phyloP scores from a whole-genome alignment of 371 early-diverging fungal species.

The Nematocida displodere region DNA sequence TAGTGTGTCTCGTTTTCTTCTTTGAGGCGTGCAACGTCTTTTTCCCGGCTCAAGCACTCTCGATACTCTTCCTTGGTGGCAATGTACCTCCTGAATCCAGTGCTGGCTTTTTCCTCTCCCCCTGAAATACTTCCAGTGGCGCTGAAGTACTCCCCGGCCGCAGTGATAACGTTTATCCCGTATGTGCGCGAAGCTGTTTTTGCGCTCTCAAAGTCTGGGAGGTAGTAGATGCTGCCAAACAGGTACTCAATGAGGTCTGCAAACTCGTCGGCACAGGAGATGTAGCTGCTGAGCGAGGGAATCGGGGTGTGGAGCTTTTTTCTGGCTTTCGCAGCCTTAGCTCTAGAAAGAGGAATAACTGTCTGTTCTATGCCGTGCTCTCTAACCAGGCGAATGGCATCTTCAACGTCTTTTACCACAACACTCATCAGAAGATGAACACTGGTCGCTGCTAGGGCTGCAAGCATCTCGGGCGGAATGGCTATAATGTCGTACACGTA shows the following conservation, averaged over 20 bases:
- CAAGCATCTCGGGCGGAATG: constrained; percentile 55
- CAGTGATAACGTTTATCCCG: constrained; percentile 60
- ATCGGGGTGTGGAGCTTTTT: constrained; percentile 21
- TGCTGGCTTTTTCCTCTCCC: constrained; percentile 56
- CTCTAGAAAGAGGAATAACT: constrained; percentile 78
- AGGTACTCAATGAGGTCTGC: constrained; percentile 49
- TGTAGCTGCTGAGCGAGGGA: constrained; percentile 17
- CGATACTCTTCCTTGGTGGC: constrained; percentile 35
- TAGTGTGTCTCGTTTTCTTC: constrained; percentile 1
- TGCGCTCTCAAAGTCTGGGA: constrained; percentile 54
- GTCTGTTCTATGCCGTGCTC: constrained; percentile 80
- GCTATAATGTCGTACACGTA: constrained; percentile 61
- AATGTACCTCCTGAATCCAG: constrained; percentile 46
- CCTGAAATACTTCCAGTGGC: constrained; percentile 60
- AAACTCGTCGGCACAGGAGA: constrained; percentile 52
- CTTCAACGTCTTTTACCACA: constrained; percentile 84
- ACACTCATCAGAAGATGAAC: constrained; percentile 78
- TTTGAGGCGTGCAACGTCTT: constrained; percentile 8
- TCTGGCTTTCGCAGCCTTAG: neutral
- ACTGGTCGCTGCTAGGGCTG: constrained; percentile 58
- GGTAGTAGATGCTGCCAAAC: constrained; percentile 54
- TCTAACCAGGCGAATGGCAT: constrained; percentile 73
- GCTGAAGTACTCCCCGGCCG: constrained; percentile 59
- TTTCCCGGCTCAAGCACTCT: neutral
- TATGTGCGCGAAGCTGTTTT: constrained; percentile 41